Evolutionary conservation across 2,329 filamentous ascomycete species (phyloP), one percentile per base, ranked within the genome.

Genomic region (Colletotrichum agaves): DNA sequence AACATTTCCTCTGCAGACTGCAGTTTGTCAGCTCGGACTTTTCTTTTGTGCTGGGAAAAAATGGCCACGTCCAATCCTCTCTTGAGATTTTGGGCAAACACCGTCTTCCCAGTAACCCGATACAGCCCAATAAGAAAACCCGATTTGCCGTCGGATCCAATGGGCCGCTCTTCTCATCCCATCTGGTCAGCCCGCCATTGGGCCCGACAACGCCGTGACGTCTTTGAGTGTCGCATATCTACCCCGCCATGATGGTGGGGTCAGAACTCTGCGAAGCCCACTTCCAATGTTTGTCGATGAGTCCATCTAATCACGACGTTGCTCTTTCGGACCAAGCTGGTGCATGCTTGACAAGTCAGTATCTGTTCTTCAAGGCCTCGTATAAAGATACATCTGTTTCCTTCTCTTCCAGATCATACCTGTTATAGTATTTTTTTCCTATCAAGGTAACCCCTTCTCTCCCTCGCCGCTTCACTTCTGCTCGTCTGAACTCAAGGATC

Each of bases 171-270:
- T 43, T 17, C 47, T 21, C 11, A 19, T 62, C 27, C 59, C 31
- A 55, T 47, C 13, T 27, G 46, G 61, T 44, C 27, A 60, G 17
- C 27, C 27, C 46, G 10, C 3, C 44, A 67, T 67, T 63, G 63
- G 60, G 57, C 52, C 46, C 52, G 49, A 13, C 49, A 23, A 33
- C 43, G 15, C 60, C 35, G 63, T 67, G 59, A 67, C 63, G 63
- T 67, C 63, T 63, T 50, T 23, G 19, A 21, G 31, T 55, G 57
- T 65, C 57, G 57, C 47, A 35, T 17, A 44, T 43, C n/a, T 67
- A 59, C 65, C 65, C 65, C 65, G 61, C 65, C 61, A 55, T 53
- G 53, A 49, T 65, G 65, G 53, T 55, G 65, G 65, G 65, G 65
- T 65, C 47, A 35, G 35, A 60, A 35, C 23, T 17, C n/a, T 46